Percentiles rank a stretch among this genome's conserved stretches.
Conservation (phyloP, 495 filamentous ascomycete genomes). For the Jackrogersella minutella region DNA sequence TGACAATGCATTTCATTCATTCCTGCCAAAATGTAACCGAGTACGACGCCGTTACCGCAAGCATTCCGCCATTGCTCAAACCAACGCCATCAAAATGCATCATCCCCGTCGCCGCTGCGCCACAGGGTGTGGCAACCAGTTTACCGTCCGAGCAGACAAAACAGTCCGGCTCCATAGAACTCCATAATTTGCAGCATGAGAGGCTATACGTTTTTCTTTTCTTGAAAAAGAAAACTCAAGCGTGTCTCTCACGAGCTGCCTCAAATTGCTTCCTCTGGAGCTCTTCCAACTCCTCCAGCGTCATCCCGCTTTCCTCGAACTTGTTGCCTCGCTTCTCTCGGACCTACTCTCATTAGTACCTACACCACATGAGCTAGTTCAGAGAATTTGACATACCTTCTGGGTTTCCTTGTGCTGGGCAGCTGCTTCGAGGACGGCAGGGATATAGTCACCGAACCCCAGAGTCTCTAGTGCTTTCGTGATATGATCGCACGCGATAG, state of each 20-base stretch:
- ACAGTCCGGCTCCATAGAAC: slow-evolving; percentile 4
- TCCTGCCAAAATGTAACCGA: slow-evolving; percentile 8
- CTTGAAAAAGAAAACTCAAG: slow-evolving; percentile 35
- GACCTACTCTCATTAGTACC: slow-evolving; percentile 61
- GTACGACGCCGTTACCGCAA: slow-evolving; percentile 26
- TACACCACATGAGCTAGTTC: not conserved
- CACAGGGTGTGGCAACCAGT: not conserved
- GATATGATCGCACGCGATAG: slow-evolving; percentile 95
- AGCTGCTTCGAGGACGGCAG: slow-evolving; percentile 84
- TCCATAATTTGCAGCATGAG: not conserved
- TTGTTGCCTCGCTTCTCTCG: slow-evolving; percentile 97
- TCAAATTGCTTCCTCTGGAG: slow-evolving; percentile 93
- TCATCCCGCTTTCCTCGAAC: slow-evolving; percentile 90
- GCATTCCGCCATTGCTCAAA: not conserved
- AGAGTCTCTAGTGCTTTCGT: slow-evolving; percentile 89
- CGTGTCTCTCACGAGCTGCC: slow-evolving; percentile 66
- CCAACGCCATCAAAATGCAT: slow-evolving; percentile 36
- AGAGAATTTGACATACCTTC: slow-evolving; percentile 67
- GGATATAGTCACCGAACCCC: slow-evolving; percentile 89
- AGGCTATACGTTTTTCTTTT: not conserved
- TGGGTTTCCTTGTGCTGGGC: slow-evolving; percentile 91
- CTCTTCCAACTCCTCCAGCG: slow-evolving; percentile 84
- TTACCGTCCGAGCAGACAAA: slow-evolving; percentile 6
- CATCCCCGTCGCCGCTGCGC: not conserved
- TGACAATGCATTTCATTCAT: slow-evolving; percentile 15